phyloP scores from a whole-genome alignment of 2,329 filamentous ascomycete genomes.

The Paraphaeosphaeria sporulosa region DNA sequence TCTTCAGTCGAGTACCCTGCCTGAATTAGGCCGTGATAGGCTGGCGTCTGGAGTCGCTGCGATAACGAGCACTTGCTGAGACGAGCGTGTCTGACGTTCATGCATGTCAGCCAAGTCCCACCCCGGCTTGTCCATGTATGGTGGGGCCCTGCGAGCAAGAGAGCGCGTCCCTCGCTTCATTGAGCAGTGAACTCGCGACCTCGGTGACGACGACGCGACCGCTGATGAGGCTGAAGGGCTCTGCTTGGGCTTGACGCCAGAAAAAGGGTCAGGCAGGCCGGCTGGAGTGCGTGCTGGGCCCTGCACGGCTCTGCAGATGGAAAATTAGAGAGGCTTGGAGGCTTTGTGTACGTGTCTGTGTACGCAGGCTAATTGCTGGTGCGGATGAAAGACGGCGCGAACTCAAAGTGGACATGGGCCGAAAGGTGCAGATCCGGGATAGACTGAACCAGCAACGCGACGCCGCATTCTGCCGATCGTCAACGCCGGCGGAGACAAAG shows the following conservation, averaged over 20 bases:
- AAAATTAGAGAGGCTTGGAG: neutral
- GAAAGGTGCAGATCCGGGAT: constrained; percentile 31
- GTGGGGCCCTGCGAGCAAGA: constrained; percentile 8
- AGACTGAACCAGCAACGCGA: constrained; percentile 13
- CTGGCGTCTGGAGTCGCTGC: neutral
- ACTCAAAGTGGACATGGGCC: constrained; percentile 34
- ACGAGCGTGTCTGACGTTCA: constrained; percentile 14
- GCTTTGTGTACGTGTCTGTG: neutral
- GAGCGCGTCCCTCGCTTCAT: neutral
- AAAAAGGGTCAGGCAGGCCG: neutral
- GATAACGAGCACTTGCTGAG: neutral
- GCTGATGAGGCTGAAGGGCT: neutral
- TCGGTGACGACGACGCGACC: neutral
- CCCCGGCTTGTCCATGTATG: neutral
- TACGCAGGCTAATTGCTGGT: constrained; percentile 28
- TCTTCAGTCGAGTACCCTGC: neutral
- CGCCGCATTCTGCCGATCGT: constrained; percentile 37
- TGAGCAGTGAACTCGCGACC: neutral
- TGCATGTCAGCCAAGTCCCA: constrained; percentile 25
- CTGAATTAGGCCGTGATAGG: neutral
- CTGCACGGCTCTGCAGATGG: neutral
- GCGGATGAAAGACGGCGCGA: constrained; percentile 29
- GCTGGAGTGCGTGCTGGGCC: neutral
- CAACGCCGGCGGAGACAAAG: constrained; percentile 24
- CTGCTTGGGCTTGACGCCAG: neutral